Evolutionary conservation across 1,139 yeast species (phyloP).

Genomic region (Suhomyces atakaporum): DNA sequence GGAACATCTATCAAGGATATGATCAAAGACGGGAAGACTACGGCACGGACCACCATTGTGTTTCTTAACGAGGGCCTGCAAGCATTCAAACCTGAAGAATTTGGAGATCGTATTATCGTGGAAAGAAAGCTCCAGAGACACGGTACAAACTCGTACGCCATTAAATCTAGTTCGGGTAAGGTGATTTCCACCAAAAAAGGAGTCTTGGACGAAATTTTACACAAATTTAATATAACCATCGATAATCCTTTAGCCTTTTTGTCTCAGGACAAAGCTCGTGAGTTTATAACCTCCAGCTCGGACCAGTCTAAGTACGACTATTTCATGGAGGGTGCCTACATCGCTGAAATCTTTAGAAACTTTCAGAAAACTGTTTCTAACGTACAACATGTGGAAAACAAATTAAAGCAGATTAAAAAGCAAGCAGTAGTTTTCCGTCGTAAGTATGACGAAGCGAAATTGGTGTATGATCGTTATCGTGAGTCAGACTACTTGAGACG

Average conservation of each 20-base stretch:
- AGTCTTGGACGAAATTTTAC: conserved; percentile 67
- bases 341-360: conserved; percentile 61
- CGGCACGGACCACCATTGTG: conserved; percentile 61
- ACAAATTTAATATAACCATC: conserved; percentile 72
- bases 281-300: conserved; percentile 76
- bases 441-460: conserved; percentile 39
- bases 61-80: conserved; percentile 65
- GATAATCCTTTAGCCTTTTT: conserved; percentile 92
- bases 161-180: conserved; percentile 54
- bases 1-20: conserved; percentile 70
- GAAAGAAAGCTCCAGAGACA: conserved; percentile 67
- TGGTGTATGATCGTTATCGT: conserved; percentile 40
- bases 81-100: conserved; percentile 63
- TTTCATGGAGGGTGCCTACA: conserved; percentile 78
- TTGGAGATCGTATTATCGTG: conserved; percentile 67
- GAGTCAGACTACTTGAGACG: conserved; percentile 45
- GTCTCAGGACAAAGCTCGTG: conserved; percentile 93
- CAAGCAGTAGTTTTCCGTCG: conserved; percentile 28
- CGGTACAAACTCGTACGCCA: conserved; percentile 50
- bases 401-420: conserved; percentile 33
- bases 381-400: conserved; percentile 40
- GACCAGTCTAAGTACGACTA: conserved; percentile 69
- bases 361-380: conserved; percentile 45
- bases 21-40: conserved; percentile 74
- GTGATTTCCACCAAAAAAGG: conserved; percentile 61